Percentiles rank a stretch among this genome's conserved stretches.
Conservation (phyloP, 2,329 filamentous ascomycete genomes). For the Trichocomaceae sp. region DNA sequence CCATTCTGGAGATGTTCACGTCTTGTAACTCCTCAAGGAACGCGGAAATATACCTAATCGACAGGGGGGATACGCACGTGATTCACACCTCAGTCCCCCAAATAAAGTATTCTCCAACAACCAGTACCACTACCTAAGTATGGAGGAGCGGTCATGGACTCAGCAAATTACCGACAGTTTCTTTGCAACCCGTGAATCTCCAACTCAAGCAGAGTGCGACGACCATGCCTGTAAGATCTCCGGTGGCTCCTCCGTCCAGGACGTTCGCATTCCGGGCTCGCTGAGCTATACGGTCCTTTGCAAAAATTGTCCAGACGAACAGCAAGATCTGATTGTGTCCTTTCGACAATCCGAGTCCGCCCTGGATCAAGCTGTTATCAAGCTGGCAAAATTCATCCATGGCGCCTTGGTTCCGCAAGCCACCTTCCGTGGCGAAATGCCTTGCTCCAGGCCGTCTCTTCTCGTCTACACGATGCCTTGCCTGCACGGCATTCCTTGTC, state of each 20-base stretch:
- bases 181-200: not conserved
- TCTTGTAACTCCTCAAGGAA: no score
- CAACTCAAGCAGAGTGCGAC: not conserved
- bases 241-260: not conserved
- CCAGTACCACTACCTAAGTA: no score
- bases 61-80: no score
- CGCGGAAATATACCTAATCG: no score
- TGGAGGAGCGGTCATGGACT: not conserved
- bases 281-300: constrained; percentile 2
- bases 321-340: not conserved
- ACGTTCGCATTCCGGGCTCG: not conserved
- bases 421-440: not conserved
- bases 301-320: not conserved
- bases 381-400: not conserved
- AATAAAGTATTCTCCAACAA: no score
- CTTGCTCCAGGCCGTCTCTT: not conserved
- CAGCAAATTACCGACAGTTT: not conserved
- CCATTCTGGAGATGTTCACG: no score
- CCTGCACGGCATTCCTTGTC: not conserved
- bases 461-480: not conserved
- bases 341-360: not conserved
- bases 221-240: not conserved
- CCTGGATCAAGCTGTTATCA: not conserved
- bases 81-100: no score
- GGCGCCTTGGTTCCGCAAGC: constrained; percentile 1